Conservation (phyloP, 2,329 filamentous ascomycete genomes). For the Acrocalymma vagum region DNA sequence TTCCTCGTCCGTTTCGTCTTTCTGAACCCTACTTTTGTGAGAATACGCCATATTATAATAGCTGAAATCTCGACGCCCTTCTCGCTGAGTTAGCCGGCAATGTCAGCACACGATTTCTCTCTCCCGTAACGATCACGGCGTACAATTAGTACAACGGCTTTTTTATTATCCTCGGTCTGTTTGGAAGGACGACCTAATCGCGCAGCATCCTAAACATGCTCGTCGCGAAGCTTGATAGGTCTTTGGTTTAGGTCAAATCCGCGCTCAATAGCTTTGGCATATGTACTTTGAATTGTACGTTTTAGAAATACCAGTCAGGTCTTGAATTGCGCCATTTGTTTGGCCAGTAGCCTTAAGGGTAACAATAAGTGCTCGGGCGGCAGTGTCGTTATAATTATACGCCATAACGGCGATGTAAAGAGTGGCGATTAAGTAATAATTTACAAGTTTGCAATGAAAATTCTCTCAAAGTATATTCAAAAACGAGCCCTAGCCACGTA, state of each 20-base stretch:
- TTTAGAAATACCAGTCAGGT: conserved; percentile 1
- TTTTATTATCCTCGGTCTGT: conserved; percentile 1
- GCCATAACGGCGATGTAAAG: too few relatives aligned
- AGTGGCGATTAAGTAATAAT: too few relatives aligned
- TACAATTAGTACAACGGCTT: conserved; percentile 6
- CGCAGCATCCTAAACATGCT: conserved; percentile 8
- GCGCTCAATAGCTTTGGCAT: conserved; percentile 7
- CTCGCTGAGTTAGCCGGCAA: conserved; percentile 15
- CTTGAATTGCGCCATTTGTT: conserved; percentile 2
- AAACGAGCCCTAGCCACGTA: too few relatives aligned
- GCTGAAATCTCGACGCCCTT: conserved; percentile 7
- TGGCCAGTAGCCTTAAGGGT: conserved; percentile 3
- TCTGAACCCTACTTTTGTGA: conserved; percentile 5
- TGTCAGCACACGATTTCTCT: conserved; percentile 22
- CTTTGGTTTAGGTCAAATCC: conserved; percentile 6
- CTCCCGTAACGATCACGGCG: conserved; percentile 10
- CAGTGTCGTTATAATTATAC: too few relatives aligned
- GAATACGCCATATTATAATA: conserved; percentile 13
- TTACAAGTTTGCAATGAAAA: too few relatives aligned
- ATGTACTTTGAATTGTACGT: conserved; percentile 10
- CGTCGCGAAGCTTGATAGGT: not conserved
- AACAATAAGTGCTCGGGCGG: conserved; percentile 5
- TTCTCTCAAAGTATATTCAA: too few relatives aligned
- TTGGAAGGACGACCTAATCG: conserved; percentile 4
- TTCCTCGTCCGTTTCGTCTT: conserved; percentile 15